These are phyloP conservation scores for Backusella psychrophila DNA, from an alignment of 192 early-diverging fungal genomes.

Conservation along the genomic window DNA sequence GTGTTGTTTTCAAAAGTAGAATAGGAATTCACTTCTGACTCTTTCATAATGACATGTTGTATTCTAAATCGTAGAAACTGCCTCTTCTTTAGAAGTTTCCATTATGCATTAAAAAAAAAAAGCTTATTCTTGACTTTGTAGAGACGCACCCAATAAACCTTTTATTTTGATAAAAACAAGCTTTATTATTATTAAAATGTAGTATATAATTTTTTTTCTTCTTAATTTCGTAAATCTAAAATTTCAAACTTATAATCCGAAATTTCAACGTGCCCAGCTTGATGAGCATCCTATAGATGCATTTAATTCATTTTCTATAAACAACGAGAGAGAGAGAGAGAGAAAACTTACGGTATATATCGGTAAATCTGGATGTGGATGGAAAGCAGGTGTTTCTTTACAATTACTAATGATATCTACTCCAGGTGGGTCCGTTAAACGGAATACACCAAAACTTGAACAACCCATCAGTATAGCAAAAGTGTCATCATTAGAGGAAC, in stretches of 20 bases:
- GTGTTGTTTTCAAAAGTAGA: too few species aligned
- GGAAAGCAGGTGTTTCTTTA: constrained; percentile 66
- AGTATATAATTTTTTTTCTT: not conserved
- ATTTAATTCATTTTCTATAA: not conserved
- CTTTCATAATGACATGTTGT: too few species aligned
- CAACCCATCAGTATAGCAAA: not conserved
- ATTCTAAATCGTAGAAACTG: too few species aligned
- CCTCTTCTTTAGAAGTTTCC: too few species aligned
- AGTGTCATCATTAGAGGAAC: not conserved
- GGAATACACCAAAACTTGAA: constrained; percentile 73
- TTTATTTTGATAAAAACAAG: too few species aligned
- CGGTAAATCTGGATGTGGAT: constrained; percentile 70
- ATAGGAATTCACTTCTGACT: too few species aligned
- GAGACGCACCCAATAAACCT: too few species aligned
- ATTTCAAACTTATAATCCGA: constrained; percentile 15
- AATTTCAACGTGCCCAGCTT: constrained; percentile 23
- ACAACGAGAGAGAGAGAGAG: not conserved
- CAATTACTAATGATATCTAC: constrained; percentile 77
- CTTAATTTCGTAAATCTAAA: constrained; percentile 22
- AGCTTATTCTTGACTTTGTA: too few species aligned
- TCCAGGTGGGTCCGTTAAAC: constrained; percentile 84
- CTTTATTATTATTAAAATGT: not conserved
- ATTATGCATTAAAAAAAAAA: too few species aligned
- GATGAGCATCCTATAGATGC: constrained; percentile 22
- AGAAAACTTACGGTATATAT: constrained; percentile 48